Base-by-base conservation (phyloP, 2,329 filamentous ascomycete species). In the Ceratocystiopsis brevicomis region DNA sequence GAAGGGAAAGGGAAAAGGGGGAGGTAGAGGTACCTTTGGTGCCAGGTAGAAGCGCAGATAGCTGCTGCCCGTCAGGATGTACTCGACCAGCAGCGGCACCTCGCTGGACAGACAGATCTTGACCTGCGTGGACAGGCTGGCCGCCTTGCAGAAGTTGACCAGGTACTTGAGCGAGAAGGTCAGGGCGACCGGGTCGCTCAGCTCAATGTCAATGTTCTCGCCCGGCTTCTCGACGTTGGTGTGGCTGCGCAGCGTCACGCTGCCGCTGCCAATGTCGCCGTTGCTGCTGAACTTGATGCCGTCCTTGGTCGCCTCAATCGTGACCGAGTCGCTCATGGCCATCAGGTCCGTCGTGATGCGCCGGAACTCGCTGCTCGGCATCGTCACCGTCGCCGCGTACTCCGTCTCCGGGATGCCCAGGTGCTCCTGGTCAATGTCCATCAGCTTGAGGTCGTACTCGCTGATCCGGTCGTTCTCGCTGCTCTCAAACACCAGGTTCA, bases 381-480 rank as follows among this genome's bases (percentile, higher is more conserved):
- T 86, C 44, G 73, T 69, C 51, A 98, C 83, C 16, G 82, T 90
- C 40, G 90, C 82, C 36, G 86, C 81, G 59, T 98, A 98, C 57
- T 98, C 90, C n/a, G 92, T 98, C 56, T 98, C 88, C 15, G 90
- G 90, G 55, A 98, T 98, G 49, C 90, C 90, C 64, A 98, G 68
- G 63, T 98, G 90, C 72, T 98, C 90, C 68, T 98, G 92, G 65
- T 98, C 90, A 62, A 98, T 98, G 61, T 98, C 90, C 90, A 98
- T 98, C 61, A 98, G 78, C 73, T 98, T 98, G 65, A 98, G 82
- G 63, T 98, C 90, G 62, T 98, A 98, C 70, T 98, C 92, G 73
- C 84, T 93, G 59, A 98, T 75, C 52, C 90, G 75, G 64, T 98
- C 90, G 56, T 76, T 82, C 57, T 81, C 77, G 52, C 73, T 68